These are phyloP conservation scores for Verbascum thapsus DNA, from an alignment of 257 asterid species.

Conservation along the genomic window DNA sequence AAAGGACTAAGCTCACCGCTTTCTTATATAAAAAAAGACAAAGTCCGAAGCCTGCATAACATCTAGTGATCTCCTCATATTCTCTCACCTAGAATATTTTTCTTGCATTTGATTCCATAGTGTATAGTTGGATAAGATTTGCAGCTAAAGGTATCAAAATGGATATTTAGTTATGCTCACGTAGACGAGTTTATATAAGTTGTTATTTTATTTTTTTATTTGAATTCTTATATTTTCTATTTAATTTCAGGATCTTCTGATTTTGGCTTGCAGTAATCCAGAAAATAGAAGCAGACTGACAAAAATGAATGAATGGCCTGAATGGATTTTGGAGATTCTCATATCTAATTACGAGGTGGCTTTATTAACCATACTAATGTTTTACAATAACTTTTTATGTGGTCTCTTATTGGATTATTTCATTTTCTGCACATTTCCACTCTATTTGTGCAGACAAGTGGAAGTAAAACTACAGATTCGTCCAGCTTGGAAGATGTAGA, in stretches of 20 bases:
- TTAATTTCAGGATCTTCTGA: conserved; percentile 88
- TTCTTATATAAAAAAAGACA: no score
- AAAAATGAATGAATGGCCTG: conserved; percentile 97
- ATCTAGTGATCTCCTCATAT: conserved; percentile 13
- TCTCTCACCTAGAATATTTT: conserved; percentile 6
- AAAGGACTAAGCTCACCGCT: not conserved
- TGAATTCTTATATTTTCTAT: conserved; percentile 35
- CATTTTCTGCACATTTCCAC: conserved; percentile 28
- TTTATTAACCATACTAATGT: conserved; percentile 20
- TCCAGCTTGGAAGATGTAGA: conserved; percentile 79
- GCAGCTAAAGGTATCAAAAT: not conserved
- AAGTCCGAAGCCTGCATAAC: conserved; percentile 1
- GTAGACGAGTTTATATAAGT: not conserved
- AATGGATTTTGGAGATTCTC: conserved; percentile 97
- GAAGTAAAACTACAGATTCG: conserved; percentile 48
- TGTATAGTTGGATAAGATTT: conserved; percentile 3
- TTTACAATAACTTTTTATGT: conserved; percentile 3
- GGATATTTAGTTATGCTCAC: not conserved
- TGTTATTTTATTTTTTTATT: conserved; percentile 29
- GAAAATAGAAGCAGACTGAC: conserved; percentile 86
- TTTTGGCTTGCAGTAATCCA: conserved; percentile 95
- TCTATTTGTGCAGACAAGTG: conserved; percentile 56
- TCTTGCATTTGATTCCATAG: conserved; percentile 1
- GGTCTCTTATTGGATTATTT: conserved; percentile 21
- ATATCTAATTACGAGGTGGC: conserved; percentile 88